Evolutionary conservation across 1,284 basidiomycete species (phyloP).

Genomic region (Austroboletus novae-zelandiae): DNA sequence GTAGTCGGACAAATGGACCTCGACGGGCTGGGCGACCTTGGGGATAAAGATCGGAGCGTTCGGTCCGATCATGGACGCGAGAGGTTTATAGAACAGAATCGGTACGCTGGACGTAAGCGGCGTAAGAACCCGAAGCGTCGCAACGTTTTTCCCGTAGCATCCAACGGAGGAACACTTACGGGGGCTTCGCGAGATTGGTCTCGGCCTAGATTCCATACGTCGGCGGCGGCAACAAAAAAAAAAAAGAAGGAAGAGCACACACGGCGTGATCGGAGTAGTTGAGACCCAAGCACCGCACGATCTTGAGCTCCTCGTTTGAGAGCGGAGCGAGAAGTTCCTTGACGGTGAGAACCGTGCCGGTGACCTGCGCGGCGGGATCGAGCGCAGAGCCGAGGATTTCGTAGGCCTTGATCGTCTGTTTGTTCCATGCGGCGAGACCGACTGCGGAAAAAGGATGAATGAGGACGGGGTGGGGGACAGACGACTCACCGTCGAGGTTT

Average conservation of each 20-base stretch:
- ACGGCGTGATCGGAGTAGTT: conserved; percentile 83
- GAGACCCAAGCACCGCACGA: conserved; percentile 76
- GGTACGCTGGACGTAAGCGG: conserved; percentile 47
- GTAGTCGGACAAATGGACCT: conserved; percentile 79
- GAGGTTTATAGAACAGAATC: conserved; percentile 79
- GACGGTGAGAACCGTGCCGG: conserved; percentile 63
- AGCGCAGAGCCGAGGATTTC: conserved; percentile 69
- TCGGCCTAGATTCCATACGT: conserved; percentile 48
- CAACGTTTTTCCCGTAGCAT: neutral
- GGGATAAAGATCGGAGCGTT: conserved; percentile 68
- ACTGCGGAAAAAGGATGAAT: conserved; percentile 41
- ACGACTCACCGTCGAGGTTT: conserved; percentile 55
- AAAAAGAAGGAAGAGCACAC: conserved; percentile 24
- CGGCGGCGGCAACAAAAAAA: neutral
- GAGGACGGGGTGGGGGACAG: neutral
- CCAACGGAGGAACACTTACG: conserved; percentile 40
- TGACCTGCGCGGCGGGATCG: conserved; percentile 61
- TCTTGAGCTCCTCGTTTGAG: conserved; percentile 57
- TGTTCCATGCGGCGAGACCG: conserved; percentile 59
- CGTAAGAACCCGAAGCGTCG: neutral
- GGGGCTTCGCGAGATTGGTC: conserved; percentile 58
- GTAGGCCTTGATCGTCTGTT: conserved; percentile 57
- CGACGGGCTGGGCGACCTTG: conserved; percentile 62
- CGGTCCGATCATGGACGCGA: conserved; percentile 69
- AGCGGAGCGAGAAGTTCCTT: conserved; percentile 70